Conservation (phyloP, 2,329 filamentous ascomycete species). For the Diaporthe destruens region DNA sequence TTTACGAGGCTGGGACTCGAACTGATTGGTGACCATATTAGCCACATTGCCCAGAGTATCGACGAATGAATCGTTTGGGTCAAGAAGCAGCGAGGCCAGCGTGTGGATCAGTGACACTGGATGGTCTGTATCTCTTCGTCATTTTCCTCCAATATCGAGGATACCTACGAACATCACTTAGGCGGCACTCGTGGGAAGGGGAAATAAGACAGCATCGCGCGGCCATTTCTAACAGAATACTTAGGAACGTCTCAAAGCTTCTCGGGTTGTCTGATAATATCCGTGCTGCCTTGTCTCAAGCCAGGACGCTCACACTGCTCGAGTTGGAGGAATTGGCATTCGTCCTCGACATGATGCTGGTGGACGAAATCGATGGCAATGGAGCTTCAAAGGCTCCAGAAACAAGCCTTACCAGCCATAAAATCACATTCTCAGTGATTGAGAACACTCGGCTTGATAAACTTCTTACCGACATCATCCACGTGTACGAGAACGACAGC, state of each 20-base stretch:
- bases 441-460: slow-evolving; percentile 39
- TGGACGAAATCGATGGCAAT: slow-evolving; percentile 34
- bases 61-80: slow-evolving; percentile 11
- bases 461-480: slow-evolving; percentile 39
- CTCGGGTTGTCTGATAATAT: slow-evolving; percentile 36
- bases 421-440: slow-evolving; percentile 31
- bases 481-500: slow-evolving; percentile 16
- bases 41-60: neutral
- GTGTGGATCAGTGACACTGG: slow-evolving; percentile 31
- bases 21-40: neutral
- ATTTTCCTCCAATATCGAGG: neutral
- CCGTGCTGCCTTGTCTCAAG: slow-evolving; percentile 31
- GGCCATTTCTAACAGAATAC: neutral
- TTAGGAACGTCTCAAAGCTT: slow-evolving; percentile 37
- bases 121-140: slow-evolving; percentile 17
- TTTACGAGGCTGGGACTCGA: neutral
- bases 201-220: neutral
- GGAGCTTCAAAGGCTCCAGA: neutral
- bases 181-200: neutral
- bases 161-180: neutral
- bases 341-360: slow-evolving; percentile 38
- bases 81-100: slow-evolving; percentile 24
- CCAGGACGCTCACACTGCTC: neutral
- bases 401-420: neutral
- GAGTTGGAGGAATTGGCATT: slow-evolving; percentile 37